These are phyloP conservation scores for Erysimum cheiranthoides DNA, from an alignment of 345 rosid genomes.

Conservation along the genomic window DNA sequence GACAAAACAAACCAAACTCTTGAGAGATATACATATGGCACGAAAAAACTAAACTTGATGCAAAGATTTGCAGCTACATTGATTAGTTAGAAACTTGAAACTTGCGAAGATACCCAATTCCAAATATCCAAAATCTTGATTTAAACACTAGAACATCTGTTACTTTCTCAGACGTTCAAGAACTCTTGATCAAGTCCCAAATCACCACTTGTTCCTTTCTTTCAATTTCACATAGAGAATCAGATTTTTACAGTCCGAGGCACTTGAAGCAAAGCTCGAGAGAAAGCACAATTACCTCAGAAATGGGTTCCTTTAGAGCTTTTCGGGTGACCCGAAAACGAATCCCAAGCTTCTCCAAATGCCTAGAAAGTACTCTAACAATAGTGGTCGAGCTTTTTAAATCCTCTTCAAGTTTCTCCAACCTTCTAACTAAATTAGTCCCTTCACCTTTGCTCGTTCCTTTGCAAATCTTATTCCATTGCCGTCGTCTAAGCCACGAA, in stretches of 20 bases:
- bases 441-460: slow-evolving; percentile 50
- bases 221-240: background rate
- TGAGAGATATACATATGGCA: slow-evolving; percentile 5
- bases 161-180: background rate
- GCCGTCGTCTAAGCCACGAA: slow-evolving; percentile 72
- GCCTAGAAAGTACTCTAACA: slow-evolving; percentile 75
- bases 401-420: slow-evolving; percentile 91
- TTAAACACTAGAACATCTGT: background rate
- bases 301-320: slow-evolving; percentile 76
- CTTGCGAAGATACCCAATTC: background rate
- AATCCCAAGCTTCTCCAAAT: slow-evolving; percentile 90
- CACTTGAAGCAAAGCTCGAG: slow-evolving; percentile 7
- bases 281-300: slow-evolving; percentile 60
- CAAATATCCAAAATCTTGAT: background rate
- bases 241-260: background rate
- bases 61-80: slow-evolving; percentile 6
- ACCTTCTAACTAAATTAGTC: slow-evolving; percentile 62
- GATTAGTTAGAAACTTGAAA: slow-evolving; percentile 3
- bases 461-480: slow-evolving; percentile 66
- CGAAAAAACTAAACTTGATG: slow-evolving; percentile 6
- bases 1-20: slow-evolving; percentile 31
- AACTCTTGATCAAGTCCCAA: slow-evolving; percentile 1
- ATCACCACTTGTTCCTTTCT: background rate
- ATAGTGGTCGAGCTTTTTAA: slow-evolving; percentile 65
- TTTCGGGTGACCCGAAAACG: slow-evolving; percentile 82